A percentile compares a stretch with the other conserved stretches of the same genome.
Evolutionary conservation across 139 green algal genomes (phyloP).

Genomic region (Zygnema circumcarinatum): DNA sequence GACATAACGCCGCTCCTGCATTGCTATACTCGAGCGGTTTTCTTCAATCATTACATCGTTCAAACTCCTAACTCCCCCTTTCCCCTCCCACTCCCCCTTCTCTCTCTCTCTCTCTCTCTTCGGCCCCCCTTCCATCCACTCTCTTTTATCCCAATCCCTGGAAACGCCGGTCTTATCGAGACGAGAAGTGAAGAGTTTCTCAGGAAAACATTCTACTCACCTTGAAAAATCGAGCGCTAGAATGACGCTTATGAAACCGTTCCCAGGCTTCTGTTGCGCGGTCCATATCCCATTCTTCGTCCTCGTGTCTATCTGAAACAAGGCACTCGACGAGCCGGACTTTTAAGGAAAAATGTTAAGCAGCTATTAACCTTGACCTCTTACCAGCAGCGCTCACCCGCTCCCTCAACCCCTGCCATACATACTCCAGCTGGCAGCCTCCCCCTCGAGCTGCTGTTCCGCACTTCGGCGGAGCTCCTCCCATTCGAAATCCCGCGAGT

Average conservation of each 20-base stretch:
- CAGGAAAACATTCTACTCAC: not conserved
- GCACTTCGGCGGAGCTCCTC: not conserved
- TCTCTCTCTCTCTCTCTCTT: not conserved
- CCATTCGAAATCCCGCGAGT: conserved; percentile 26
- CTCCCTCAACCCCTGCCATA: not conserved
- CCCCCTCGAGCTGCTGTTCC: not conserved
- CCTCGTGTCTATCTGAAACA: not conserved
- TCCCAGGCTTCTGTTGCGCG: not conserved
- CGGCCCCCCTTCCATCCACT: not conserved
- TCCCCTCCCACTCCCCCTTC: not conserved
- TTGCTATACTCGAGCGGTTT: not conserved
- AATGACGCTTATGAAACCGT: not conserved
- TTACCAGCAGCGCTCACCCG: not conserved
- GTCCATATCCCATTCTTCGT: not conserved
- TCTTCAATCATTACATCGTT: not conserved
- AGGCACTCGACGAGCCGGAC: not conserved
- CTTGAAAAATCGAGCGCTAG: conserved; percentile 8
- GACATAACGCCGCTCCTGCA: not conserved
- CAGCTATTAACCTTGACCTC: not conserved
- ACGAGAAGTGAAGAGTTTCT: not conserved
- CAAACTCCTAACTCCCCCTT: not conserved
- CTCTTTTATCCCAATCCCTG: not conserved
- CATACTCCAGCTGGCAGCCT: not conserved
- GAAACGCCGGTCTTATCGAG: not conserved
- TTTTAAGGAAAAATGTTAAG: not conserved